phyloP scores from a whole-genome alignment of 202 grass and related monocot species.

The Schoenoplectus tabernaemontani region DNA sequence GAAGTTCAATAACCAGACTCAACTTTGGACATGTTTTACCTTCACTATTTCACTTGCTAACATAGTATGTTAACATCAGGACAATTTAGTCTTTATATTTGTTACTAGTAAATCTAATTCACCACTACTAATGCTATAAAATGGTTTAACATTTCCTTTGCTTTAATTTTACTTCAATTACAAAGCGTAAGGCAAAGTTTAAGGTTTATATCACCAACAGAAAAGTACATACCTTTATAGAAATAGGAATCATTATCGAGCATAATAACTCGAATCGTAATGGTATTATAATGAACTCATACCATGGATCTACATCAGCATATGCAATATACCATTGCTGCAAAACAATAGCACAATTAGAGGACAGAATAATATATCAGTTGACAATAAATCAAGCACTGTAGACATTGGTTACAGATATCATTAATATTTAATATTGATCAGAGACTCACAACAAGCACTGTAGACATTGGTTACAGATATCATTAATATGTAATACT shows the following conservation, averaged over 20 bases:
- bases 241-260: slow-evolving; percentile 99
- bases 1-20: not conserved
- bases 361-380: slow-evolving; percentile 2
- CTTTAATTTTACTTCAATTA: not conserved
- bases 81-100: not conserved
- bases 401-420: not conserved
- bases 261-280: slow-evolving; percentile 88
- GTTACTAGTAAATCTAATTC: not conserved
- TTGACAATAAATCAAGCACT: slow-evolving; percentile 21
- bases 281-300: slow-evolving; percentile 86
- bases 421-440: not conserved
- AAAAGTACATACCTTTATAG: slow-evolving; percentile 69
- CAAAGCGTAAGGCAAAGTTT: not conserved
- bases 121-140: not conserved
- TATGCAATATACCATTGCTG: slow-evolving; percentile 97
- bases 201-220: slow-evolving; percentile 14
- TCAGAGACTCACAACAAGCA: not conserved
- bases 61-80: not conserved
- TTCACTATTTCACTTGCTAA: not conserved
- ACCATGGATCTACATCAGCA: slow-evolving; percentile 79
- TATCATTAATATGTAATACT: not conserved
- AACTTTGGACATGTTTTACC: not conserved
- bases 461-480: not conserved
- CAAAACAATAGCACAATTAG: slow-evolving; percentile 15
- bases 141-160: not conserved